Percentiles rank a stretch among this genome's conserved stretches.
These are phyloP conservation scores for Lactarius pseudohatsudake DNA, from an alignment of 768 basidiomycete genomes.

Conservation along the genomic window DNA sequence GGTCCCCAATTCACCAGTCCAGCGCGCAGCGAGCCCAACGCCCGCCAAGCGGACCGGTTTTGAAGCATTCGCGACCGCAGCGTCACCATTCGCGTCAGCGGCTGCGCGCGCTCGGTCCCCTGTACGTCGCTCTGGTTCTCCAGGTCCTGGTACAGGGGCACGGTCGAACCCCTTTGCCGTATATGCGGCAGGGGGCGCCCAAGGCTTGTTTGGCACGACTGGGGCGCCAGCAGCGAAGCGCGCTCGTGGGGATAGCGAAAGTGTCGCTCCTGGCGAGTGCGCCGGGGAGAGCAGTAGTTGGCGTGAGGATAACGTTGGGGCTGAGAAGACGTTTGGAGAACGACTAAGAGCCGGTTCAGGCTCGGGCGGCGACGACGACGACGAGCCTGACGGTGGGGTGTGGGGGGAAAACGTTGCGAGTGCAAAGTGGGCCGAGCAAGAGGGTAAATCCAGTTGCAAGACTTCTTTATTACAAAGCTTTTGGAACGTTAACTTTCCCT, in stretches of 20 bases:
- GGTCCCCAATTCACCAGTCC: constrained; percentile 21
- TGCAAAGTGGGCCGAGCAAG: constrained; percentile 62
- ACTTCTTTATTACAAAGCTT: background rate
- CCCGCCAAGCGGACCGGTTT: constrained; percentile 55
- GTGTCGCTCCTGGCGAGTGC: constrained; percentile 22
- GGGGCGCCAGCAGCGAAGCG: constrained; percentile 54
- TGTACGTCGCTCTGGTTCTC: constrained; percentile 32
- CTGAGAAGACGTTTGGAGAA: constrained; percentile 53
- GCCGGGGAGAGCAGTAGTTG: constrained; percentile 29
- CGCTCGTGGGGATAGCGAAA: constrained; percentile 39
- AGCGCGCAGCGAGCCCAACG: constrained; percentile 32
- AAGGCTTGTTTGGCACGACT: constrained; percentile 42
- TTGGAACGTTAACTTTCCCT: constrained; percentile 1
- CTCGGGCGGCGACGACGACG: constrained; percentile 55
- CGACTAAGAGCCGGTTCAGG: constrained; percentile 53
- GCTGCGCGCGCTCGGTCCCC: constrained; percentile 58
- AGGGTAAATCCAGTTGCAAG: constrained; percentile 45
- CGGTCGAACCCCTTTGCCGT: constrained; percentile 38
- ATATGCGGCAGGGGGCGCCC: constrained; percentile 51
- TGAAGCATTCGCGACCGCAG: constrained; percentile 52
- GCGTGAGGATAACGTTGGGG: constrained; percentile 11
- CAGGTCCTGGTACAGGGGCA: constrained; percentile 54
- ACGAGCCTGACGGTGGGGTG: constrained; percentile 35
- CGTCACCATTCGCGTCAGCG: constrained; percentile 57
- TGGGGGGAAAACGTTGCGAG: constrained; percentile 50